These are phyloP conservation scores for Candida sphagnicola DNA, from an alignment of 805 yeast genomes.

Conservation along the genomic window DNA sequence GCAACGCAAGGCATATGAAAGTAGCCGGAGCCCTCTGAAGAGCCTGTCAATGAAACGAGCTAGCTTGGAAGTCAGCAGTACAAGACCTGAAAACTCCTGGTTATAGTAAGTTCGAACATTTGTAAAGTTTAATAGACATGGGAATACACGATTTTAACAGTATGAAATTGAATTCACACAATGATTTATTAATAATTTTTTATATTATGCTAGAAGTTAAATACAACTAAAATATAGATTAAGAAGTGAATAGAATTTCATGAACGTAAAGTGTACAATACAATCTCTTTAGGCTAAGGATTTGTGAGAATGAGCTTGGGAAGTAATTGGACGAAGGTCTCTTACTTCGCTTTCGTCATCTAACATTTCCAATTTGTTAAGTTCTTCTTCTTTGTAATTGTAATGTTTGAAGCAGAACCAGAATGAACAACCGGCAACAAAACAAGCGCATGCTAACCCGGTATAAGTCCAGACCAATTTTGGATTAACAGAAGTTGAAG, in stretches of 20 bases:
- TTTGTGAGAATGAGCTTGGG: conserved; percentile 11
- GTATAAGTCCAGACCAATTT: conserved; percentile 66
- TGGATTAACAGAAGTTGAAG: conserved; percentile 65
- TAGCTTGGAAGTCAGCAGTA: conserved; percentile 21
- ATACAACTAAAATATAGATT: background rate
- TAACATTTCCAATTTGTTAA: conserved; percentile 47
- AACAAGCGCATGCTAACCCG: conserved; percentile 57
- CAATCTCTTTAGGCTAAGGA: conserved; percentile 8
- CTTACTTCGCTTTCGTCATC: conserved; percentile 11
- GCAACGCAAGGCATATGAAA: conserved; percentile 23
- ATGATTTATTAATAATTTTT: background rate
- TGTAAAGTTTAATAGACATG: no score
- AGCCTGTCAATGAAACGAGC: conserved; percentile 20
- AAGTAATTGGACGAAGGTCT: conserved; percentile 17
- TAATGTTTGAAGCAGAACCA: conserved; percentile 55
- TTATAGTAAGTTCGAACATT: no score
- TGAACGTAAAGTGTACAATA: background rate
- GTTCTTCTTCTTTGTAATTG: conserved; percentile 54
- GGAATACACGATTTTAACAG: no score
- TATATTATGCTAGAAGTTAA: background rate
- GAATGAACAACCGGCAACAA: conserved; percentile 57
- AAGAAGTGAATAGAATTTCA: background rate
- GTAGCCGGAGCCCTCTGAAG: conserved; percentile 11
- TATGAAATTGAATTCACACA: no score
- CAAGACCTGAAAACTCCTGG: conserved; percentile 14